phyloP scores from a whole-genome alignment of 441 rosid species.

The Syzygium syzygioides region DNA sequence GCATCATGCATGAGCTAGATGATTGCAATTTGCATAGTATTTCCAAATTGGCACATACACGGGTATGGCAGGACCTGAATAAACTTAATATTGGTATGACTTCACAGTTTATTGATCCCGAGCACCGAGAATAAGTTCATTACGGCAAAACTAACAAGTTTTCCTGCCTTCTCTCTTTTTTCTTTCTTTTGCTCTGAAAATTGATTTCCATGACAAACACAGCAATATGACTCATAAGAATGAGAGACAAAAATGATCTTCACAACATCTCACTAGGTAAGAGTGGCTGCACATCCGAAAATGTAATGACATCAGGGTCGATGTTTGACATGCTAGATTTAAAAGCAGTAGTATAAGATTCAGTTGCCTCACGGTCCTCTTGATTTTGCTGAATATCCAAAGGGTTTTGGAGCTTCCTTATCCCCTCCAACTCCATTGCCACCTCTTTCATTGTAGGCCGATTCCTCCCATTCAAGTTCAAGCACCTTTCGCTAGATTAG shows the following conservation, averaged over 20 bases:
- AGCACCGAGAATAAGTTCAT: no score
- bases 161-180: not conserved
- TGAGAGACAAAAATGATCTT: not conserved
- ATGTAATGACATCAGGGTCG: not conserved
- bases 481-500: not conserved
- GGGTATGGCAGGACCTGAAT: no score
- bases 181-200: not conserved
- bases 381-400: not conserved
- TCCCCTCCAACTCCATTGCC: not conserved
- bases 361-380: not conserved
- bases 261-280: not conserved
- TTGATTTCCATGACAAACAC: not conserved
- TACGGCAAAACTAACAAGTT: not conserved
- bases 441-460: not conserved
- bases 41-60: no score
- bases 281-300: not conserved
- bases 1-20: not conserved
- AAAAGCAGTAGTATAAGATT: not conserved
- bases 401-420: not conserved
- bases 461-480: not conserved
- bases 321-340: not conserved
- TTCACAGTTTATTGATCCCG: no score
- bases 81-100: no score
- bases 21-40: no score
- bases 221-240: not conserved